Evolutionary conservation across 352 stramenopile species (phyloP).

Genomic region (Phytophthora aleatoria): DNA sequence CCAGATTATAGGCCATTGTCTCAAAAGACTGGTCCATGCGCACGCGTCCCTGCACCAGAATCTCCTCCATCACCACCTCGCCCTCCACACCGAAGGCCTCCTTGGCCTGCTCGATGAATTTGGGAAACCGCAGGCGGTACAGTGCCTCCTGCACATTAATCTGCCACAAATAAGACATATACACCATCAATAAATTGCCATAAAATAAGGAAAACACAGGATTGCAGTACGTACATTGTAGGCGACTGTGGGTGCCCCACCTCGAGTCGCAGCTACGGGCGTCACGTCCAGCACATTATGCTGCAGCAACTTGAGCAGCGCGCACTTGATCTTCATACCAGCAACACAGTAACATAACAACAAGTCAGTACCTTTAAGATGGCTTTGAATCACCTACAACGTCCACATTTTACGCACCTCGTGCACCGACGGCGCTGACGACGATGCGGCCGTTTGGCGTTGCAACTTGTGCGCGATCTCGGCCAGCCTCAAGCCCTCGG

Average conservation of each 20-base stretch:
- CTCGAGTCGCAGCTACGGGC: constrained; percentile 37
- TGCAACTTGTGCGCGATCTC: constrained; percentile 76
- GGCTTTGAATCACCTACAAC: not conserved
- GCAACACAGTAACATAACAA: not conserved
- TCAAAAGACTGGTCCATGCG: constrained; percentile 87
- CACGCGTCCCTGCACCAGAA: constrained; percentile 83
- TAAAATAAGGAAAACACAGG: constrained; percentile 2
- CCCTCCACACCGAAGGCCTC: constrained; percentile 77
- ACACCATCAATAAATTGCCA: not conserved
- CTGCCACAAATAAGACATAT: constrained; percentile 30
- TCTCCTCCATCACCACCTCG: constrained; percentile 89
- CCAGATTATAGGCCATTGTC: constrained; percentile 81
- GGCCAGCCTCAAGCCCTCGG: constrained; percentile 64
- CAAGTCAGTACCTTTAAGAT: not conserved
- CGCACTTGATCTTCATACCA: constrained; percentile 65
- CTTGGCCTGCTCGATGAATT: constrained; percentile 83
- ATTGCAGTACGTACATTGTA: constrained; percentile 51
- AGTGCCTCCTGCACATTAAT: constrained; percentile 83
- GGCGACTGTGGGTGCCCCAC: constrained; percentile 26
- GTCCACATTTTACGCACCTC: constrained; percentile 34
- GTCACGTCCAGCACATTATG: constrained; percentile 84
- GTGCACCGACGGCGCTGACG: constrained; percentile 54
- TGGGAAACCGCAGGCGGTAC: constrained; percentile 85
- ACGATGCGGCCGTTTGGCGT: constrained; percentile 9
- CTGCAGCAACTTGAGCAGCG: constrained; percentile 86